Base-by-base conservation (phyloP, 2,329 filamentous ascomycete genomes). In the Phyllosticta citriasiana region DNA sequence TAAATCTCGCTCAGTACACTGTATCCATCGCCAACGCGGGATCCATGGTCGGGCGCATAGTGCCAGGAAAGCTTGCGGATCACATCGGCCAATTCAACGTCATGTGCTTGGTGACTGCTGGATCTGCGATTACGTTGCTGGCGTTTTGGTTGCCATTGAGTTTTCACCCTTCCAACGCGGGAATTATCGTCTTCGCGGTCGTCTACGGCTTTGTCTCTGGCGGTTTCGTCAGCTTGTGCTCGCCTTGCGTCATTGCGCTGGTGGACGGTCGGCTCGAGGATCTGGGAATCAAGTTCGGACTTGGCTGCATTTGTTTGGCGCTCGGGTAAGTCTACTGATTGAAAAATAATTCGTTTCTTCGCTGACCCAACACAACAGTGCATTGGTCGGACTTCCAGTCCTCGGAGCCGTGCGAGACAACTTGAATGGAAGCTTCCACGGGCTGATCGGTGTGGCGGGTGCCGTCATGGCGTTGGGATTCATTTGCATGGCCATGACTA, bases 121-220 rank as follows among this genome's bases (percentile, higher is more conserved):
- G 78, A 30, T 76, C 80, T 16, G 69, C 70, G 2, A 73, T 80
- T 35, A 64, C 80, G 2, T 71, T 78, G 1, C 70, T 83, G 0
- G 79, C 74, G 1, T 72, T 87, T 19, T 60, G 58, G 58, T 33
- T 60, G 24, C 58, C 58, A 25, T 33, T 56, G 30, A 19, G 24
- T 9, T 83, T 81, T 80, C 71, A 83, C 22, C 63, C 63, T 14
- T 47, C 53, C 2, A 27, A 24, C 9, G 74, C 72, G 0, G 67
- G 70, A 1, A 70, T 79, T 4, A 72, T 79, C 25, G 73, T 74
- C 6, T 68, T 79, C 25, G 72, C 73, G 58, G 70, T 72, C 0
- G 72, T 79, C 7, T 80, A 79, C 62, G 78, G 78, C 0, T 79
- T 80, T 71, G 79, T 78, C 69, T 77, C 73, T 0, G 78, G 78